A percentile compares a stretch with the other conserved stretches of the same genome.
Conservation (phyloP, 225 moss, liverwort and hornwort genomes). For the Pleurozium schreberi region DNA sequence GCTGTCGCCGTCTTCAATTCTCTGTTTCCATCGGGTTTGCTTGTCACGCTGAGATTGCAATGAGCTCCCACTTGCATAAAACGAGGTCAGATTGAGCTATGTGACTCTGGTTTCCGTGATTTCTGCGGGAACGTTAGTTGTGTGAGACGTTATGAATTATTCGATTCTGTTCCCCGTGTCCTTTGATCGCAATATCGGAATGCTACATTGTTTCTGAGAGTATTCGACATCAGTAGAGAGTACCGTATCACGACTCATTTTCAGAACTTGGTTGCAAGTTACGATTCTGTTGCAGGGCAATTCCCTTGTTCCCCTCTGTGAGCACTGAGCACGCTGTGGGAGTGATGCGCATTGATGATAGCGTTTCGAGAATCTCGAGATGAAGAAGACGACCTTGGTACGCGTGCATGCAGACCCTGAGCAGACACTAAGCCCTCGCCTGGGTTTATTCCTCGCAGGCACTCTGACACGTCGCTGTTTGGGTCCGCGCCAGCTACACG, state of each 20-base stretch:
- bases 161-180: not conserved
- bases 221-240: not conserved
- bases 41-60: not conserved
- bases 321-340: not conserved
- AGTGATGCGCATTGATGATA: not conserved
- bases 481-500: slow-evolving; percentile 1
- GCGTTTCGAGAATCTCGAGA: not conserved
- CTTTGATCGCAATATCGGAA: not conserved
- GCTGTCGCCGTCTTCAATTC: not conserved
- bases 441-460: not conserved
- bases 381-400: not conserved
- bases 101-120: not conserved
- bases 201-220: not conserved
- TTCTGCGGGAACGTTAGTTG: not conserved
- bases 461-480: slow-evolving; percentile 12
- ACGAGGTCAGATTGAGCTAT: not conserved
- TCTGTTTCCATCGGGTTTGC: not conserved
- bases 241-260: not conserved
- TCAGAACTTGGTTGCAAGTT: not conserved
- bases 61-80: not conserved
- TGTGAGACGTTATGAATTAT: not conserved
- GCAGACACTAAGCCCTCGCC: not conserved
- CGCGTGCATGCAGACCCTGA: slow-evolving; percentile 1
- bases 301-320: not conserved
- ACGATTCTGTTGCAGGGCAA: not conserved